Evolutionary conservation across 2,329 filamentous ascomycete species (phyloP).

Genomic region (Alternaria tenuissima): DNA sequence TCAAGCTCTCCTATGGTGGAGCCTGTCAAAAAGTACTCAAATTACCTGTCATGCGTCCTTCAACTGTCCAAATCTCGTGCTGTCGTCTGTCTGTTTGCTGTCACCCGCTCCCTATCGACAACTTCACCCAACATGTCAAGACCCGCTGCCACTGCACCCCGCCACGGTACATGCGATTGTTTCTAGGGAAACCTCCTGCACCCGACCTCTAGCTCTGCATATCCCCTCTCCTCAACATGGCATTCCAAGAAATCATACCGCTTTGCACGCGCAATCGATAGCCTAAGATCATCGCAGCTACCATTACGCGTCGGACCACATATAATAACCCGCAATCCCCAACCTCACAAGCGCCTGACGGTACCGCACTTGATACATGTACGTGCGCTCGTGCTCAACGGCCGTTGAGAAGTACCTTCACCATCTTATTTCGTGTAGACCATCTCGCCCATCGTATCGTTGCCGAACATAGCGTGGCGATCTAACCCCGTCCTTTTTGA

Average conservation of each 20-base stretch:
- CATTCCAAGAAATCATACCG: constrained; percentile 1
- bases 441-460: constrained; percentile 16
- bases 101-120: constrained; percentile 1
- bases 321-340: constrained; percentile 25
- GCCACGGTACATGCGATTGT: neutral
- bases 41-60: constrained; percentile 13
- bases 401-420: constrained; percentile 6
- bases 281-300: constrained; percentile 5
- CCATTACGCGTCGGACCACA: constrained; percentile 46
- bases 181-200: constrained; percentile 17
- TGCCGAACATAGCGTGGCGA: constrained; percentile 23
- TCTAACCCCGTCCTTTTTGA: constrained; percentile 17
- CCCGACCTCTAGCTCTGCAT: constrained; percentile 8
- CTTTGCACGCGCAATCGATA: constrained; percentile 11
- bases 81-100: neutral
- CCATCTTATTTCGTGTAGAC: constrained; percentile 11
- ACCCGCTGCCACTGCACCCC: neutral
- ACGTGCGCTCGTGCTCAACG: constrained; percentile 2
- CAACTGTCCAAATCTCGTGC: neutral
- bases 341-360: constrained; percentile 2
- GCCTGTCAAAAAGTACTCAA: constrained; percentile 10
- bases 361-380: constrained; percentile 1
- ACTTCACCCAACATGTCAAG: neutral
- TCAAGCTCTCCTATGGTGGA: constrained; percentile 20
- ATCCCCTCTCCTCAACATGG: constrained; percentile 3